Conservation (phyloP, 192 early-diverging fungal genomes). For the Pilaira anomala region DNA sequence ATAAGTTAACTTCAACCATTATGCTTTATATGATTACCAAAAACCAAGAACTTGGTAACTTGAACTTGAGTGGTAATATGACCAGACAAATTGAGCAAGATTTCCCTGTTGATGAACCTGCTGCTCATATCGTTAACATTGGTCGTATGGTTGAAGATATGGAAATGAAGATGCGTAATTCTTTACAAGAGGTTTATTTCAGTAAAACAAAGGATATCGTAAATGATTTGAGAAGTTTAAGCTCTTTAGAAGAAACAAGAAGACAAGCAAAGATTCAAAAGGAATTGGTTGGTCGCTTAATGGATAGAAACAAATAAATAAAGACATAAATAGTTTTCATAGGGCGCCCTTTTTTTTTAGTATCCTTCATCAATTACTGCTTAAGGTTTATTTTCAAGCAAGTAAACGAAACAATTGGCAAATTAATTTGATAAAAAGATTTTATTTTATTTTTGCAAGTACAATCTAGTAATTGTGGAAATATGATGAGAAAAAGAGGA, state of each 20-base stretch:
- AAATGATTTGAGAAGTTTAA: constrained; percentile 82
- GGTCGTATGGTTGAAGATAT: constrained; percentile 97
- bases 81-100: constrained; percentile 93
- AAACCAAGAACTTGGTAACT: constrained; percentile 58
- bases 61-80: constrained; percentile 90
- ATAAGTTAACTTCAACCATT: constrained; percentile 95
- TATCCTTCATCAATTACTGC: no score
- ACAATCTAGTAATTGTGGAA: no score
- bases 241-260: constrained; percentile 70
- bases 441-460: no score
- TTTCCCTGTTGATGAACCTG: constrained; percentile 66
- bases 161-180: constrained; percentile 96
- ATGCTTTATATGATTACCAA: constrained; percentile 89
- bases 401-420: no score
- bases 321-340: no score
- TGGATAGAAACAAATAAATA: constrained; percentile 34
- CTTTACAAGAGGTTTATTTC: constrained; percentile 95
- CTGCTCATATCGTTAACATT: constrained; percentile 88
- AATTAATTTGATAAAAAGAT: no score
- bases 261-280: constrained; percentile 77
- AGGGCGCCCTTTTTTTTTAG: no score
- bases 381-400: no score
- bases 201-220: constrained; percentile 97
- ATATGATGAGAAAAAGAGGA: no score
- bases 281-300: constrained; percentile 74